Evolutionary conservation across 352 stramenopile genomes (phyloP), one percentile per base, ranked within the genome.

Genomic region (Phytopythium cucurbitacearum): DNA sequence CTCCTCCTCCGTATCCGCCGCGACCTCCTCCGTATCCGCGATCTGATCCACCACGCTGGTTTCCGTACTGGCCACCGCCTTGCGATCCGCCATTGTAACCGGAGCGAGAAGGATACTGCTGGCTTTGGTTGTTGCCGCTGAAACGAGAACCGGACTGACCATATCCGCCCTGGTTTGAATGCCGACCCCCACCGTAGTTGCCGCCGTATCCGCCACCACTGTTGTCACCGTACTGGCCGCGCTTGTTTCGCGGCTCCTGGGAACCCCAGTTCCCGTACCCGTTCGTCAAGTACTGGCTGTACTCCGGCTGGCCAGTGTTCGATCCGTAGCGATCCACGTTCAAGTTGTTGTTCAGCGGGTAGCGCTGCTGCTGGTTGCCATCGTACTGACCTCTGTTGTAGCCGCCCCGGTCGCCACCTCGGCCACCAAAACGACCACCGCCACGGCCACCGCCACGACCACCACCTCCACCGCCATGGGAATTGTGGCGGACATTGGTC

Each of bases 251-350:
- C 13, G 80, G 80, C 43, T 91, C 80, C 50, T 89, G 77, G 32
- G 80, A 91, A 6, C 80, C 80, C 80, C 80, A 91, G 56, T 91
- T 74, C n/a, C 78, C 80, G 38, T 81, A 69, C 6, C 78, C 76
- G 59, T 88, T 89, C 33, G 69, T 73, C 58, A 91, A 54, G 55
- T 91, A 91, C 65, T 91, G 80, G 55, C 85, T 89, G 62, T 87
- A 87, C 57, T 91, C 65, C 43, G 74, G 71, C 32, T 65, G 65
- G 7, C 66, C 65, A 38, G 76, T 63, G 13, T 64, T 63, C 21
- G 55, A 55, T 13, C 47, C 62, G 48, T 87, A 87, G 34, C 76
- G 76, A 56, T 90, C 55, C 34, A 87, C 64, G 40, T 85, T 87
- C 39, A 89, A 57, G 56, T 90, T 90, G 55, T 90, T 79, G 61